Base-by-base conservation (phyloP, 2,329 filamentous ascomycete genomes). In the Xylaria sp. region DNA sequence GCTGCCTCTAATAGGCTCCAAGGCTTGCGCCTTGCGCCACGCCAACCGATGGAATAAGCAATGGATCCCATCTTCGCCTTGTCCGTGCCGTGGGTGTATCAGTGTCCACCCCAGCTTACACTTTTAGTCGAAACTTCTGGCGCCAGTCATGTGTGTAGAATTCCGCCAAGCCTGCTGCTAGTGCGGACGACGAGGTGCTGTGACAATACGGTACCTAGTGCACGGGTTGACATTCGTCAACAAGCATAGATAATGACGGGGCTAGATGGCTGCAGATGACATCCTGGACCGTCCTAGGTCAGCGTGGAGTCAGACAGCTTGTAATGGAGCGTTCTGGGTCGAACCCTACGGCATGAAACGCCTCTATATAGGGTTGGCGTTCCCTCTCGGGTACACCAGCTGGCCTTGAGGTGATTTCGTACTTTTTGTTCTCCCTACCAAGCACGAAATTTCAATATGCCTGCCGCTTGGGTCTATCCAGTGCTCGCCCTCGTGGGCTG, bases 251-350 rank as follows among this genome's bases (percentile, higher is more conserved):
- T 39, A 44, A 37, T 23, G 57, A 66, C 44, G 48, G 63, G 63
- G 48, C 52, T 63, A 20, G 61, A 63, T 39, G 50, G 44, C 51
- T 41, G 44, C 39, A 44, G 66, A 54, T 69, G 28, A 66, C 65
- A 67, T 67, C 65, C 65, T 60, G 41, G 69, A 28, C 56, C 4
- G 28, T 37, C 28, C 15, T 48, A 44, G 56, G 66, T 69, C 69
- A 71, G 64, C 69, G 63, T 71, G 69, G 69, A 71, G 69, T 71
- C 69, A 71, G 59, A 71, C 60, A 63, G 28, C 44, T 51, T 13
- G 44, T 56, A 56, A 54, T 67, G 63, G 51, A 54, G 66, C 28
- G 64, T 65, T 46, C 62, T 55, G 48, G 60, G 48, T 66, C 48
- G 23, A 20, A 31, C 12, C 1, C 41, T 41, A 52, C 20, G 39